Evolutionary conservation across 108 stramenopile genomes (phyloP).

Genomic region (Nitzschia sp.): DNA sequence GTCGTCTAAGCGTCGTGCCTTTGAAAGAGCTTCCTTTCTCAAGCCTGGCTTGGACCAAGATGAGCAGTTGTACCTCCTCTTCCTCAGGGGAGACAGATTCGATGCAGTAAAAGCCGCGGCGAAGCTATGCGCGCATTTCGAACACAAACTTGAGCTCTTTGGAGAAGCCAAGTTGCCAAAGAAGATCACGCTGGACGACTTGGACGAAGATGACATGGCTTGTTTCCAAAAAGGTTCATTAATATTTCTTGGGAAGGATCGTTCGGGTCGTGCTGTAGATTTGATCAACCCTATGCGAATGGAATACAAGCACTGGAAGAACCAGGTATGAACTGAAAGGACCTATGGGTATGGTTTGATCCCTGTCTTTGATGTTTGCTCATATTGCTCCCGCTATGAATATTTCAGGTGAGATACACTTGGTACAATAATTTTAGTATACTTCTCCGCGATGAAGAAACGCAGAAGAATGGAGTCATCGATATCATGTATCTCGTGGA

Average conservation of each 20-base stretch:
- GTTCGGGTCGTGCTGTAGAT: conserved; percentile 2
- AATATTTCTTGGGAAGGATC: conserved; percentile 11
- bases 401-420: conserved; percentile 9
- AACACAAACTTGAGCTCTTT: conserved; percentile 41
- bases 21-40: conserved; percentile 6
- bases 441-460: conserved; percentile 7
- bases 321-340: neutral
- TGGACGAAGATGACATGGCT: conserved; percentile 27
- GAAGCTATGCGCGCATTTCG: conserved; percentile 34
- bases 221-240: neutral
- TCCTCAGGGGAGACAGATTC: conserved; percentile 43
- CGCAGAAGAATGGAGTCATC: conserved; percentile 1
- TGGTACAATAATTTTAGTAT: conserved; percentile 12
- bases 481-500: conserved; percentile 15
- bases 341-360: too few relatives aligned
- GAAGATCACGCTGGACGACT: conserved; percentile 37
- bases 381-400: neutral
- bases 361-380: too few relatives aligned
- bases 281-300: neutral
- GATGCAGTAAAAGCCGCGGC: conserved; percentile 26
- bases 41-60: conserved; percentile 3
- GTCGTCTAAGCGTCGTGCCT: conserved; percentile 4
- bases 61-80: conserved; percentile 31
- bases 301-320: conserved; percentile 15
- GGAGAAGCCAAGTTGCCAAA: conserved; percentile 32